Percentiles rank a stretch among this genome's conserved stretches.
Evolutionary conservation across 352 stramenopile species (phyloP).

Genomic region (Phytophthora tentaculata): DNA sequence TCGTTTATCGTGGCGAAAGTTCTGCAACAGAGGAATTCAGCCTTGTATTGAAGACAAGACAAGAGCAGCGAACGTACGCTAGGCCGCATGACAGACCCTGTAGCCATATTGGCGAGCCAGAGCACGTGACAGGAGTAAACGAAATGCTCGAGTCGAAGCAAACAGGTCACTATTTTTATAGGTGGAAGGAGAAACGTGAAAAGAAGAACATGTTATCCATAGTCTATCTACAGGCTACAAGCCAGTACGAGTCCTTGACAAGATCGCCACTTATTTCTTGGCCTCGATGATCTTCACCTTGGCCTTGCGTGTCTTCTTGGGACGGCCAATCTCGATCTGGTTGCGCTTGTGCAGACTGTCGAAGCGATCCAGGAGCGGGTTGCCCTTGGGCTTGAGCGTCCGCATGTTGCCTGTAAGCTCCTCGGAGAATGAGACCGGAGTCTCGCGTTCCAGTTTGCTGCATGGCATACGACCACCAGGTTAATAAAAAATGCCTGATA

Average conservation of each 20-base stretch:
- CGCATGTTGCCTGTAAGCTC: constrained; percentile 85
- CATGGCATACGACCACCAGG: constrained; percentile 1
- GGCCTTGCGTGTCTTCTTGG: constrained; percentile 66
- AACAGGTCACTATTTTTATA: constrained; percentile 33
- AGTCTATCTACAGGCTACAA: constrained; percentile 37
- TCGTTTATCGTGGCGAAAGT: constrained; percentile 71
- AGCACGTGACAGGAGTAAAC: constrained; percentile 6
- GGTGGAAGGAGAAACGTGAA: neutral
- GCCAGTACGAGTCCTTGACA: constrained; percentile 5
- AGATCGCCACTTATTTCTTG: constrained; percentile 65
- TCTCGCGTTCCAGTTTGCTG: constrained; percentile 80
- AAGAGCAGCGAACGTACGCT: constrained; percentile 41
- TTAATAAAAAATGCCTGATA: neutral
- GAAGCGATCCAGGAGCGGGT: constrained; percentile 81
- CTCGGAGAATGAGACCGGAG: constrained; percentile 75
- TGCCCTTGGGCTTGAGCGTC: constrained; percentile 80
- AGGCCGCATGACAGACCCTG: constrained; percentile 67
- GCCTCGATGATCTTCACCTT: constrained; percentile 84
- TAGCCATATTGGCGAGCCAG: constrained; percentile 18
- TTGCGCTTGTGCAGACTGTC: constrained; percentile 90
- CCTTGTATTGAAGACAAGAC: neutral
- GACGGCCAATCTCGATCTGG: constrained; percentile 77
- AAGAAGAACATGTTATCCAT: constrained; percentile 29
- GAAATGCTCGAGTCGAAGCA: constrained; percentile 1
- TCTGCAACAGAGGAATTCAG: constrained; percentile 33